Percentiles rank a stretch among this genome's conserved stretches.
Conservation (phyloP, 495 filamentous ascomycete species). For the Chaetomidium leptoderma region DNA sequence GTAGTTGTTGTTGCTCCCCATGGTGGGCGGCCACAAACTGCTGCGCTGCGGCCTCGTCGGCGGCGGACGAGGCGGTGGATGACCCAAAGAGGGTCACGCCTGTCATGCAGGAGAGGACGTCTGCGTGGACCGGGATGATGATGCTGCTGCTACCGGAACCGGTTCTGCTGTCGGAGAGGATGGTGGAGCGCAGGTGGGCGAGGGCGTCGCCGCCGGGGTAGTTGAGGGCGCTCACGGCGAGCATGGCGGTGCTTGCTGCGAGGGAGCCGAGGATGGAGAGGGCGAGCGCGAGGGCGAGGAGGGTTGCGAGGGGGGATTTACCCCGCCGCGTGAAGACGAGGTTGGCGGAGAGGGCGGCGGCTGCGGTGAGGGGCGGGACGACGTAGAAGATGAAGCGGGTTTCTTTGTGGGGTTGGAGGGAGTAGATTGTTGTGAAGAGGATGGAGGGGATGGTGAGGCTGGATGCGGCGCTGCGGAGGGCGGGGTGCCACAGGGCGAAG, state of each 20-base stretch:
- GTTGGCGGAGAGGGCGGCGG: conserved; percentile 66
- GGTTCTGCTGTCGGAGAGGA: too few species aligned
- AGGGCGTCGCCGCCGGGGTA: conserved; percentile 82
- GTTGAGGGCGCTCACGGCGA: conserved; percentile 71
- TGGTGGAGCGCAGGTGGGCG: conserved; percentile 49
- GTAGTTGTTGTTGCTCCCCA: background rate
- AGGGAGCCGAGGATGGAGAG: conserved; percentile 58
- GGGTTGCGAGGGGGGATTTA: conserved; percentile 53
- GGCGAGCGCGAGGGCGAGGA: conserved; percentile 53
- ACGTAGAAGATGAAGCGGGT: conserved; percentile 91
- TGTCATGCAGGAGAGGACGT: conserved; percentile 88
- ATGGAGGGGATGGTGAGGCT: conserved; percentile 62
- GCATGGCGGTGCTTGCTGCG: conserved; percentile 55
- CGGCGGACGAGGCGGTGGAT: too few species aligned
- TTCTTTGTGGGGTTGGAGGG: conserved; percentile 88
- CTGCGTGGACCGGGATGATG: conserved; percentile 62
- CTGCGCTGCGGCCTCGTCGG: background rate
- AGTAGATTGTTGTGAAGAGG: conserved; percentile 74
- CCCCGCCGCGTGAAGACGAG: conserved; percentile 66
- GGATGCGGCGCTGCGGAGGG: conserved; percentile 37
- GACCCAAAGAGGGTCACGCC: conserved; percentile 81
- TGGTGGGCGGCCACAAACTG: background rate
- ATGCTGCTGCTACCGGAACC: conserved; percentile 30
- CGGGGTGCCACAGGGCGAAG: conserved; percentile 52
- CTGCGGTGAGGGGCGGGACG: conserved; percentile 73